Evolutionary conservation across 441 rosid species (phyloP).

Genomic region (Adansonia gregorii): DNA sequence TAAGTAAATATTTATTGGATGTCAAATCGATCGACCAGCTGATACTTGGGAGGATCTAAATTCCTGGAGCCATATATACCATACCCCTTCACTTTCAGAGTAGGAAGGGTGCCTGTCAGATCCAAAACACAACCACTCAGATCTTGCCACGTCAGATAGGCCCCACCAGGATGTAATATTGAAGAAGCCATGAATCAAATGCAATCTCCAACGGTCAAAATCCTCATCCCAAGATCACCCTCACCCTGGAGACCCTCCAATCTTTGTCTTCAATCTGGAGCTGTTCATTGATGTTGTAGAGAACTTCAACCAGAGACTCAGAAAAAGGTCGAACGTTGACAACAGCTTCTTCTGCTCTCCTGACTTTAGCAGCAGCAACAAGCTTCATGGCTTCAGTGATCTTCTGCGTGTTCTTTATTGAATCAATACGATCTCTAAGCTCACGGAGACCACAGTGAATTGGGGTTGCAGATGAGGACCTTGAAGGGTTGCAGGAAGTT

Average conservation of each 20-base stretch:
- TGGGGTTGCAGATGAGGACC: slow-evolving; percentile 4
- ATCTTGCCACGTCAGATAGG: slow-evolving; percentile 35
- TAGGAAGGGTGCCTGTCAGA: neutral
- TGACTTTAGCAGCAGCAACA: slow-evolving; percentile 89
- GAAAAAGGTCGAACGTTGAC: slow-evolving; percentile 87
- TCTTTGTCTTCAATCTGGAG: slow-evolving; percentile 80
- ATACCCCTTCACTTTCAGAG: neutral
- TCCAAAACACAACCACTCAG: neutral
- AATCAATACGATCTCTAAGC: slow-evolving; percentile 67
- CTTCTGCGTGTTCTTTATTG: slow-evolving; percentile 90
- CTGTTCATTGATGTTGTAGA: slow-evolving; percentile 85
- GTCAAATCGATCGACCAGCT: neutral
- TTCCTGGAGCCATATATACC: slow-evolving; percentile 35
- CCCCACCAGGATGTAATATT: slow-evolving; percentile 13
- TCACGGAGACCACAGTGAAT: slow-evolving; percentile 78
- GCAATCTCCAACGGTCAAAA: slow-evolving; percentile 51
- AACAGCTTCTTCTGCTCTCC: slow-evolving; percentile 94
- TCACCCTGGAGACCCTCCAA: neutral
- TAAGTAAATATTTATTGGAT: neutral
- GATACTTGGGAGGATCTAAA: slow-evolving; percentile 19
- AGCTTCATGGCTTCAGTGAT: slow-evolving; percentile 98
- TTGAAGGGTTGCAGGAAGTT: too few relatives aligned
- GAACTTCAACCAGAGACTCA: slow-evolving; percentile 84
- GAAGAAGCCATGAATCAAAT: neutral
- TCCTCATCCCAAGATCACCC: slow-evolving; percentile 52